phyloP scores from a whole-genome alignment of 2,329 filamentous ascomycete genomes.

The Tolypocladium sp. region DNA sequence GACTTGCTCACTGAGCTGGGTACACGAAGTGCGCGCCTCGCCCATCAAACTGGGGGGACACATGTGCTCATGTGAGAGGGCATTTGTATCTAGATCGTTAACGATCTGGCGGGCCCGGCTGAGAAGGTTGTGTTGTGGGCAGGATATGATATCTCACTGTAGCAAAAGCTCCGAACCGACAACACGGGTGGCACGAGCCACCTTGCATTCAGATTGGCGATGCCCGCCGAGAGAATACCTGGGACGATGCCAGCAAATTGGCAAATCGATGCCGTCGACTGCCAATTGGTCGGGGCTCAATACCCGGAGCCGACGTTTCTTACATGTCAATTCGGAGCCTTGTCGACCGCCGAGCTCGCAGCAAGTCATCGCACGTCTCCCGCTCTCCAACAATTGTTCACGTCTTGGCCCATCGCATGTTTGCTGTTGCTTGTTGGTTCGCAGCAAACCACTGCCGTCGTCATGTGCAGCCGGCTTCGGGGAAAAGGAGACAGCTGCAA shows the following conservation, averaged over 20 bases:
- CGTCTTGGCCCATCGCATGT: background rate
- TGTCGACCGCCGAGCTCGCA: background rate
- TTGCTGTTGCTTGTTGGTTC: background rate
- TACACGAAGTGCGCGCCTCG: background rate
- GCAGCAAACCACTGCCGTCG: background rate
- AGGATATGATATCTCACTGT: background rate
- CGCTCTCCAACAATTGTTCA: background rate
- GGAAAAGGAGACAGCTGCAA: background rate
- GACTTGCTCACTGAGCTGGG: background rate
- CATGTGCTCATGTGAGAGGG: background rate
- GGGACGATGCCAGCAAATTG: background rate
- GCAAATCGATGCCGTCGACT: background rate
- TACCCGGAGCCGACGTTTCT: too few relatives aligned
- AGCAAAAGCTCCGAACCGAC: background rate
- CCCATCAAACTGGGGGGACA: background rate
- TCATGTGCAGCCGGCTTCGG: background rate
- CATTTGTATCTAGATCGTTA: background rate
- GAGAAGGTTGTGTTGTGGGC: background rate
- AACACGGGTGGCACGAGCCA: background rate
- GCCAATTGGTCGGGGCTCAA: background rate
- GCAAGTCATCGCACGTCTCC: background rate
- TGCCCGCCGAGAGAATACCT: background rate
- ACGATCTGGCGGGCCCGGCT: background rate
- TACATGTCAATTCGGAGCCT: background rate
- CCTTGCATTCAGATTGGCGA: background rate